Evolutionary conservation across 768 basidiomycete genomes (phyloP).

Genomic region (Hemileccinum impolitum): DNA sequence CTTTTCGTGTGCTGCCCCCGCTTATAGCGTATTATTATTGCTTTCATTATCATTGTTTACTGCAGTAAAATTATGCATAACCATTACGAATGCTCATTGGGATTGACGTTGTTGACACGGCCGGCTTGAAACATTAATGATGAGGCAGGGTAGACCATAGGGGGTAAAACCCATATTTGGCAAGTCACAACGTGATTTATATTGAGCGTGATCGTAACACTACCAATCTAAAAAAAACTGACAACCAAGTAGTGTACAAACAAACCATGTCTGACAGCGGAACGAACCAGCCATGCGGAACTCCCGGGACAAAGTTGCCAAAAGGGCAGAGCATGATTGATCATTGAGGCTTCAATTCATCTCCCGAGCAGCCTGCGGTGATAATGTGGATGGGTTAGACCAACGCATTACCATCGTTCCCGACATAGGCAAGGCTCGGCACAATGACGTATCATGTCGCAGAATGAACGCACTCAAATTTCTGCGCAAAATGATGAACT

Average conservation of each 20-base stretch:
- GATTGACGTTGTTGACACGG: no score
- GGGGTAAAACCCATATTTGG: no score
- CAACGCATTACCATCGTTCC: constrained; percentile 38
- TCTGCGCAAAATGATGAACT: constrained; percentile 8
- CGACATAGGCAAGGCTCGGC: constrained; percentile 22
- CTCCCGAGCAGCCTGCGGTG: constrained; percentile 37
- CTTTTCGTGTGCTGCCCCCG: no score
- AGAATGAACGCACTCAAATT: constrained; percentile 7
- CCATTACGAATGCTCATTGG: no score
- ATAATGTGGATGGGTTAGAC: constrained; percentile 34
- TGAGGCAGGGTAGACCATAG: no score
- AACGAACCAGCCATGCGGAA: constrained; percentile 59
- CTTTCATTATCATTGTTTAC: no score
- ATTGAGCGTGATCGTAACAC: neutral
- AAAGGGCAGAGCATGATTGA: constrained; percentile 32
- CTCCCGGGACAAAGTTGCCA: neutral
- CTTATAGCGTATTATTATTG: no score
- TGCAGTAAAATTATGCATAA: no score
- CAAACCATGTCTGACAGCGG: constrained; percentile 52
- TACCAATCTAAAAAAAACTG: neutral
- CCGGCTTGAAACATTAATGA: no score
- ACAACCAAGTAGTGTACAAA: neutral
- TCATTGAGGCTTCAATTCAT: constrained; percentile 58
- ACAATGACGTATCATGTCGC: neutral
- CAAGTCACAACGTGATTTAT: no score